Evolutionary conservation across 306 rosid species (phyloP), one percentile per base, ranked within the genome.

Genomic region (Amphicarpaea edgeworthii): DNA sequence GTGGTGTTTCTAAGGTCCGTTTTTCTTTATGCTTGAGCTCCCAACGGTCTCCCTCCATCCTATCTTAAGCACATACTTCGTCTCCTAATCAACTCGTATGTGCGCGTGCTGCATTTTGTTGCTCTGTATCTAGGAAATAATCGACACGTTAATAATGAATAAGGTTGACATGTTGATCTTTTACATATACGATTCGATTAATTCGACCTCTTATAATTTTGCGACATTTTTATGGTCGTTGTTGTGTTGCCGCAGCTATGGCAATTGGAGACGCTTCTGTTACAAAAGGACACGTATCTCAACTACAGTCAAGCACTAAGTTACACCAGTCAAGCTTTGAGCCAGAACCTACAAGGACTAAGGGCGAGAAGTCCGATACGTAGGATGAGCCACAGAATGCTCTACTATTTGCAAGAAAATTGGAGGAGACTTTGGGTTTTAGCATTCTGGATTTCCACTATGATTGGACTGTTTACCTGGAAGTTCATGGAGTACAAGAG

Each of bases 291-390:
- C 79, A 93, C 98, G 59, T 93, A 93, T 72, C 84, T 89, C 53
- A 93, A 73, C 85, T 91, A 93, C 89, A 93, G 98, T 76, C 98
- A 93, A 87, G 98, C 98, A 8, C 85, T 93, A 50, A 93, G 98
- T 88, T 89, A 91, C 85, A 93, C 98, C 4, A 93, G 98, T 88
- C 97, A 91, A 86, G 98, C 96, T 28, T 76, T 93, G 77, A 93
- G 98, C 85, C 98, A 93, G 85, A 93, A 89, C 81, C 90, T 93
- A 59, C 98, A 89, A 47, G 98, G 98, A 65, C 86, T 86, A 59
- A 83, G 93, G 83, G 85, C 75, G 77, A 85, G 82, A 70, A 81
- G 96, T 63, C 87, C 90, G 10, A 84, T 93, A 64, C 84, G 87
- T 38, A 82, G 90, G 85, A 68, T 90, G 77, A 85, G 97, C 83